Evolutionary conservation across 176 grass and related monocot genomes (phyloP).

Genomic region (Pharus latifolius): DNA sequence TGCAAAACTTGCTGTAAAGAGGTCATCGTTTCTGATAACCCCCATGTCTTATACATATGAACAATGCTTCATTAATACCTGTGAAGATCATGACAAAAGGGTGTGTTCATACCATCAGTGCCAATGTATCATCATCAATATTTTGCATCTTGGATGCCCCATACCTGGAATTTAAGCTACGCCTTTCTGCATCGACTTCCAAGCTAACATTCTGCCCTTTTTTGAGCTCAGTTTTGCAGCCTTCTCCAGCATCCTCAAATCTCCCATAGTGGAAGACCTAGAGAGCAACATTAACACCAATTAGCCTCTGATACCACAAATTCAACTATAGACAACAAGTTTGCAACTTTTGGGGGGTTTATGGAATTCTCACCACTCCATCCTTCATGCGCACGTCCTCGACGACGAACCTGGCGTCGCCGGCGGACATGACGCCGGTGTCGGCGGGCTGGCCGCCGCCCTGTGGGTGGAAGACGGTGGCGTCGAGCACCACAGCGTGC

Average conservation of each 20-base stretch:
- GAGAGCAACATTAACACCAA: background rate
- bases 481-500: constrained; percentile 50
- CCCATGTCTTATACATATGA: too few species aligned
- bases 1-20: too few species aligned
- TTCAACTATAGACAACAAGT: background rate
- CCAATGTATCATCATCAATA: too few species aligned
- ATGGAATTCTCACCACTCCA: constrained; percentile 41
- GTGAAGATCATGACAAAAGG: too few species aligned
- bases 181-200: constrained; percentile 42
- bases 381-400: constrained; percentile 75
- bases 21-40: too few species aligned
- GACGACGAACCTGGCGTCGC: constrained; percentile 52
- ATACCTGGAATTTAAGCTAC: constrained; percentile 74
- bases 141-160: background rate
- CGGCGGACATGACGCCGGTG: constrained; percentile 33
- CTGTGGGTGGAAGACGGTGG: constrained; percentile 84
- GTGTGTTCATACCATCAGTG: too few species aligned
- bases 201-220: constrained; percentile 42
- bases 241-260: constrained; percentile 43
- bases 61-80: too few species aligned
- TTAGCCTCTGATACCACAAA: background rate
- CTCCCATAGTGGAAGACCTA: constrained; percentile 88
- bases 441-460: constrained; percentile 84
- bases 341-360: background rate
- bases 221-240: constrained; percentile 7